A percentile compares a stretch with the other conserved stretches of the same genome.
Evolutionary conservation across 2,329 filamentous ascomycete species (phyloP).

Genomic region (Penicillium brevicompactum): DNA sequence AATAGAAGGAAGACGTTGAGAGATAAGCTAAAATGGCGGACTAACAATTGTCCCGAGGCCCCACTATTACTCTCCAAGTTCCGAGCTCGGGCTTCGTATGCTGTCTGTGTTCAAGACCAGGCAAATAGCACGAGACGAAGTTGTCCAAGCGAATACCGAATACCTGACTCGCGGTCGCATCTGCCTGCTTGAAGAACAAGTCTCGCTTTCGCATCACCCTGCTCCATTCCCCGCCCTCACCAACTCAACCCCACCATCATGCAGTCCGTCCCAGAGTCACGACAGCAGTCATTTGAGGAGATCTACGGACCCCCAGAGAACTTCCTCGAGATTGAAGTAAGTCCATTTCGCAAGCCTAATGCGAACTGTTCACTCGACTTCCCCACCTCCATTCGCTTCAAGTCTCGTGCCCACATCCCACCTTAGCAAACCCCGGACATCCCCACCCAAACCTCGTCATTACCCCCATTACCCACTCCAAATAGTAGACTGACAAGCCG

Average conservation of each 20-base stretch:
- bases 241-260: slow-evolving; percentile 42
- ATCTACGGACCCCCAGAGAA: slow-evolving; percentile 99
- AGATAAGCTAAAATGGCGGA: slow-evolving; percentile 16
- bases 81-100: neutral
- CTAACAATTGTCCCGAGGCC: slow-evolving; percentile 16
- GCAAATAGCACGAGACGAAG: neutral
- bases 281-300: slow-evolving; percentile 96
- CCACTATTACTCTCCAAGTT: slow-evolving; percentile 11
- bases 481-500: neutral
- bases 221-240: neutral
- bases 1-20: neutral
- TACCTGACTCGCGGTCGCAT: neutral
- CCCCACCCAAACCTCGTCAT: neutral
- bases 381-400: neutral
- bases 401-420: slow-evolving; percentile 8
- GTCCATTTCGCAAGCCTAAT: slow-evolving; percentile 17
- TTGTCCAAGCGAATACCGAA: neutral
- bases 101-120: neutral
- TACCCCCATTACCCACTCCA: neutral
- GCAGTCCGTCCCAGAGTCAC: slow-evolving; percentile 67
- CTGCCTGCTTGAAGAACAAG: neutral
- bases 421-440: slow-evolving; percentile 2
- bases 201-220: neutral
- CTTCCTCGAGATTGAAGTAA: slow-evolving; percentile 95
- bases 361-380: too few relatives aligned